These are phyloP conservation scores for Sicyos baderoa DNA, from an alignment of 306 rosid species.

Conservation along the genomic window DNA sequence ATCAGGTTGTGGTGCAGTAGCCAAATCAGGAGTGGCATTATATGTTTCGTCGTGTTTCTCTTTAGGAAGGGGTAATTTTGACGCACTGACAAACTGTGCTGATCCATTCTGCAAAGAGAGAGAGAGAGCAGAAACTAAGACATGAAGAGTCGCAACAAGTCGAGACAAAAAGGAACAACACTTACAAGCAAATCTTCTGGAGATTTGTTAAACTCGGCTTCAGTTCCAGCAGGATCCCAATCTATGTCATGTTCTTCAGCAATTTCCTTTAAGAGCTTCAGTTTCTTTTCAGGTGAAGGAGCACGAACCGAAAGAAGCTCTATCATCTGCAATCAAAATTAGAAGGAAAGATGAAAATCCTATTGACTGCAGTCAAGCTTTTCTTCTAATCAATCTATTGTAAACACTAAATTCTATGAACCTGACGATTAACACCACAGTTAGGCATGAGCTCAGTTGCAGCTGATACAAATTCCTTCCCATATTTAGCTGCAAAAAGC, in stretches of 20 bases:
- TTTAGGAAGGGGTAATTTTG: constrained; percentile 54
- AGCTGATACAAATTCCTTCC: constrained; percentile 76
- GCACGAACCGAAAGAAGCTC: constrained; percentile 83
- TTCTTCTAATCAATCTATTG: neutral
- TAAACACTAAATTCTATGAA: constrained; percentile 25
- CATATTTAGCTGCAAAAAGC: constrained; percentile 69
- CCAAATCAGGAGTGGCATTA: constrained; percentile 30
- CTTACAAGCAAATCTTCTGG: constrained; percentile 83
- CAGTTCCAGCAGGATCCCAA: constrained; percentile 93
- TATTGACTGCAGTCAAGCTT: constrained; percentile 13
- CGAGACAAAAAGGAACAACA: constrained; percentile 17
- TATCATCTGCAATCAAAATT: constrained; percentile 49
- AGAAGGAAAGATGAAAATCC: constrained; percentile 19
- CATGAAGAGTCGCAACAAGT: constrained; percentile 1
- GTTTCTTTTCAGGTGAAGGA: constrained; percentile 82
- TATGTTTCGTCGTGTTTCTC: constrained; percentile 53
- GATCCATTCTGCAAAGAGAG: constrained; percentile 54
- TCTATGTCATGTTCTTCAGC: constrained; percentile 85
- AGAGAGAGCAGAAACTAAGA: constrained; percentile 10
- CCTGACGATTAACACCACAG: constrained; percentile 98
- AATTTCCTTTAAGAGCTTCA: constrained; percentile 81
- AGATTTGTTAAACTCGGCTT: constrained; percentile 57
- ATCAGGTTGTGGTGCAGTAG: constrained; percentile 38
- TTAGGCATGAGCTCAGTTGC: constrained; percentile 88
- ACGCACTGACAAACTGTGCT: constrained; percentile 43